A percentile compares a stretch with the other conserved stretches of the same genome.
phyloP scores from a whole-genome alignment of 1,139 yeast genomes.

The Candida sanyaensis region DNA sequence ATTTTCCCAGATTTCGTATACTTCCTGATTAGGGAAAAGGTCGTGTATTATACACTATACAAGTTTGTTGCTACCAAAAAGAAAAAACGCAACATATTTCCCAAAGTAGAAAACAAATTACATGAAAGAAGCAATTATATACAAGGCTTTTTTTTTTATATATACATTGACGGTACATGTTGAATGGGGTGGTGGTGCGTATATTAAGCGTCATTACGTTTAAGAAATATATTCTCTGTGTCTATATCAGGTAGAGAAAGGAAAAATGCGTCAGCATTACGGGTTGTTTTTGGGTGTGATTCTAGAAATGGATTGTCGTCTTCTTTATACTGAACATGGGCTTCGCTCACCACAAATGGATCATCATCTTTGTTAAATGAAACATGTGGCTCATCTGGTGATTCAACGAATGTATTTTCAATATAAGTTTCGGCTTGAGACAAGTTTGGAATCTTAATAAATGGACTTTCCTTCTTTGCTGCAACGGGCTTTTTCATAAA shows the following conservation, averaged over 20 bases:
- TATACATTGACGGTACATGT: no score
- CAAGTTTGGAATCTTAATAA: neutral
- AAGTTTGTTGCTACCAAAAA: neutral
- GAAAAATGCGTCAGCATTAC: neutral
- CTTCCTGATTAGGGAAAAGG: neutral
- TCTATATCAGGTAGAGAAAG: neutral
- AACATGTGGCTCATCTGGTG: neutral
- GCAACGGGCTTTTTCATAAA: conserved; percentile 2
- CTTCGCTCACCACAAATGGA: conserved; percentile 1
- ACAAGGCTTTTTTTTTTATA: no score
- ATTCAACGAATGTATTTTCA: conserved; percentile 2
- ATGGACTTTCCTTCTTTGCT: neutral
- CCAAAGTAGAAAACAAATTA: neutral
- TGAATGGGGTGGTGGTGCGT: neutral
- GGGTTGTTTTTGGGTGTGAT: neutral
- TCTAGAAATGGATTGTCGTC: conserved; percentile 4
- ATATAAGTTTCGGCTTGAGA: neutral
- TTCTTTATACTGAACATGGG: neutral
- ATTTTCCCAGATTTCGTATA: neutral
- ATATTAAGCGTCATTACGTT: neutral
- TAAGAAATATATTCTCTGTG: neutral
- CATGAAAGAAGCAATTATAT: neutral
- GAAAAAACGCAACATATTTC: neutral
- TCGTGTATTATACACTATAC: neutral
- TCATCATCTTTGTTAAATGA: neutral